Evolutionary conservation across 352 stramenopile genomes (phyloP).

Genomic region (Phytophthora rubi): DNA sequence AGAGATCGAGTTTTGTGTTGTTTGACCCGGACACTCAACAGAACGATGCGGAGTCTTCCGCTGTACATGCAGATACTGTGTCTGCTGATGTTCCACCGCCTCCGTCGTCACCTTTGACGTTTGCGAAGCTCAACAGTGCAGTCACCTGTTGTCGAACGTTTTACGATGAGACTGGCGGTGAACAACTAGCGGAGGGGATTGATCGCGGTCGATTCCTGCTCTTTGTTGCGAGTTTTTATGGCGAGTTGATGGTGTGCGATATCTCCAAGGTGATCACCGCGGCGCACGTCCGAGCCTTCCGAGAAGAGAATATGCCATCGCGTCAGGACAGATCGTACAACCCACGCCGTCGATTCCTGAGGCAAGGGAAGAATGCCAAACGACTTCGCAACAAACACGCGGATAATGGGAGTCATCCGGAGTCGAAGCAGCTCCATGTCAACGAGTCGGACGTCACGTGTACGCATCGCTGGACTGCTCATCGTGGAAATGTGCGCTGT

Average conservation of each 20-base stretch:
- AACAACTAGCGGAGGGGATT: constrained; percentile 56
- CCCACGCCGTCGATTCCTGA: constrained; percentile 66
- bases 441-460: constrained; percentile 44
- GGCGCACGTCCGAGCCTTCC: constrained; percentile 53
- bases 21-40: background rate
- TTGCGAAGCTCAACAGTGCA: constrained; percentile 32
- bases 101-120: constrained; percentile 27
- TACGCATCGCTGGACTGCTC: constrained; percentile 59
- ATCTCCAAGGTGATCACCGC: constrained; percentile 55
- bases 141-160: constrained; percentile 61
- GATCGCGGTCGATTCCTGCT: constrained; percentile 55
- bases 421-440: constrained; percentile 27
- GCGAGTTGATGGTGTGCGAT: constrained; percentile 60
- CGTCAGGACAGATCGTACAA: constrained; percentile 73
- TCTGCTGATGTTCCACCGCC: background rate
- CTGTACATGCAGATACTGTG: background rate
- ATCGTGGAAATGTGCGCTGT: constrained; percentile 55
- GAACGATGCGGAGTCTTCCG: background rate
- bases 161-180: constrained; percentile 70
- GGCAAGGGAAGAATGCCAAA: constrained; percentile 71
- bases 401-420: constrained; percentile 7
- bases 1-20: background rate
- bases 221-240: constrained; percentile 45
- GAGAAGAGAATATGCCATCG: constrained; percentile 62
- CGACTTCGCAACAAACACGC: constrained; percentile 47